Percentiles rank a stretch among this genome's conserved stretches.
Evolutionary conservation across 2,329 filamentous ascomycete genomes (phyloP).

Genomic region (Rhinocladiella mackenziei): DNA sequence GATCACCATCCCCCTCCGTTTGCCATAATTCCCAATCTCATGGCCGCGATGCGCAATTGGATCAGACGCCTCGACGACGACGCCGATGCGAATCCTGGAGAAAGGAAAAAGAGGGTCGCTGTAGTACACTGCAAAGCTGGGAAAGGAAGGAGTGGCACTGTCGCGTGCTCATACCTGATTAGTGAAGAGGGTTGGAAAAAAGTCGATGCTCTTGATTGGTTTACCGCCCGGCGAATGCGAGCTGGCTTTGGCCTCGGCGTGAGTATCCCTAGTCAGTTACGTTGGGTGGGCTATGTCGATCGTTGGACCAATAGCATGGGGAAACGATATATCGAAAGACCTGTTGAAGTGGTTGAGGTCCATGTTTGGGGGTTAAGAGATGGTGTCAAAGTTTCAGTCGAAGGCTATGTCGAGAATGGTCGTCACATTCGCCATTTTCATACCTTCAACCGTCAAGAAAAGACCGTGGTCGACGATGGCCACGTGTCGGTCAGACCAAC

Average conservation of each 20-base stretch:
- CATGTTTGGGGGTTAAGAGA: slow-evolving; percentile 85
- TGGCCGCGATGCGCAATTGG: slow-evolving; percentile 93
- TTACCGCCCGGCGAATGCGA: slow-evolving; percentile 83
- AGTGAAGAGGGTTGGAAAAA: slow-evolving; percentile 71
- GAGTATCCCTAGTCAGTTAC: slow-evolving; percentile 85
- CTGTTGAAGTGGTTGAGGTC: slow-evolving; percentile 80
- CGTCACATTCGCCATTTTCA: slow-evolving; percentile 81
- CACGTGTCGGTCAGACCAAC: background rate
- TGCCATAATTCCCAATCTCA: slow-evolving; percentile 76
- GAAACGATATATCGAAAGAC: slow-evolving; percentile 77
- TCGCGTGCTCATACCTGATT: slow-evolving; percentile 84
- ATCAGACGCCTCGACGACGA: slow-evolving; percentile 53
- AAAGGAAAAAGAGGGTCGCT: slow-evolving; percentile 59
- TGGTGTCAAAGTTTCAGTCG: slow-evolving; percentile 80
- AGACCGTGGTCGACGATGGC: slow-evolving; percentile 58
- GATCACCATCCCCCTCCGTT: slow-evolving; percentile 98
- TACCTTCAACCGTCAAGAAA: slow-evolving; percentile 68
- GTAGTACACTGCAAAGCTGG: slow-evolving; percentile 98
- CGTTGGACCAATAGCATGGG: slow-evolving; percentile 68
- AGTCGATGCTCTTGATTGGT: slow-evolving; percentile 60
- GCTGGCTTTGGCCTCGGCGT: slow-evolving; percentile 84
- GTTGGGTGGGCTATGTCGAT: slow-evolving; percentile 85
- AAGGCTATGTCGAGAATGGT: slow-evolving; percentile 84
- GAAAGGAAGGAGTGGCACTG: slow-evolving; percentile 86
- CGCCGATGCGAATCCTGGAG: slow-evolving; percentile 30